Evolutionary conservation across 1,139 yeast species (phyloP).

Genomic region (Yamadazyma blattariae): DNA sequence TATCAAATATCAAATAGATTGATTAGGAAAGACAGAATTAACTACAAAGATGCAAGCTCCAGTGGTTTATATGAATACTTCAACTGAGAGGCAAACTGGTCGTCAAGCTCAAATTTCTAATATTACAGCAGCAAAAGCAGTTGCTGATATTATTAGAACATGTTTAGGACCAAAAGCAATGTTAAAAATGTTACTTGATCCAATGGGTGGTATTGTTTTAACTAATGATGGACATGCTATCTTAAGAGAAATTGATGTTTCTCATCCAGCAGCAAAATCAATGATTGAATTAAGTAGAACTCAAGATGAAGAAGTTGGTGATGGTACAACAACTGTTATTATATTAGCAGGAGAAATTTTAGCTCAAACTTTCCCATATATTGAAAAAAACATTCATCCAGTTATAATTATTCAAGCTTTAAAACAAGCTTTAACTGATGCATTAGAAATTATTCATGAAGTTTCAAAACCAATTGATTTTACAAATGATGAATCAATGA

Average conservation of each 20-base stretch:
- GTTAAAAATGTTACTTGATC: conserved; percentile 97
- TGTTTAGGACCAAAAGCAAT: conserved; percentile 99
- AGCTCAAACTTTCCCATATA: conserved; percentile 92
- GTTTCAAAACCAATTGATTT: conserved; percentile 85
- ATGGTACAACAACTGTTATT: conserved; percentile 96
- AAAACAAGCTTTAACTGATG: conserved; percentile 87
- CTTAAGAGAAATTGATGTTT: conserved; percentile 83
- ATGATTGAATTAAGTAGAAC: conserved; percentile 97
- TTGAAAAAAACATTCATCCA: conserved; percentile 94
- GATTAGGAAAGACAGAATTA: no score
- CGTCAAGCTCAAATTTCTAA: conserved; percentile 96
- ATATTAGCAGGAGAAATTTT: conserved; percentile 93
- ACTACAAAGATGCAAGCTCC: conserved; percentile 43
- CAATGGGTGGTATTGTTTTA: conserved; percentile 97
- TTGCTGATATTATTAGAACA: conserved; percentile 94
- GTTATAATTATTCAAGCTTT: conserved; percentile 93
- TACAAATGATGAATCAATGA: conserved; percentile 82
- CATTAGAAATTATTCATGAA: conserved; percentile 80
- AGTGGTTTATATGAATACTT: conserved; percentile 61
- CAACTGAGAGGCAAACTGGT: conserved; percentile 92
- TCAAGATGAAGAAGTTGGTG: conserved; percentile 99
- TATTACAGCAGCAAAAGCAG: conserved; percentile 98
- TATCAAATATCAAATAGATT: no score
- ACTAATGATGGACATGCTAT: conserved; percentile 98
- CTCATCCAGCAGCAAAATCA: conserved; percentile 98